Evolutionary conservation across 2,329 filamentous ascomycete species (phyloP), one percentile per base, ranked within the genome.

Genomic region (Cercospora janseana): DNA sequence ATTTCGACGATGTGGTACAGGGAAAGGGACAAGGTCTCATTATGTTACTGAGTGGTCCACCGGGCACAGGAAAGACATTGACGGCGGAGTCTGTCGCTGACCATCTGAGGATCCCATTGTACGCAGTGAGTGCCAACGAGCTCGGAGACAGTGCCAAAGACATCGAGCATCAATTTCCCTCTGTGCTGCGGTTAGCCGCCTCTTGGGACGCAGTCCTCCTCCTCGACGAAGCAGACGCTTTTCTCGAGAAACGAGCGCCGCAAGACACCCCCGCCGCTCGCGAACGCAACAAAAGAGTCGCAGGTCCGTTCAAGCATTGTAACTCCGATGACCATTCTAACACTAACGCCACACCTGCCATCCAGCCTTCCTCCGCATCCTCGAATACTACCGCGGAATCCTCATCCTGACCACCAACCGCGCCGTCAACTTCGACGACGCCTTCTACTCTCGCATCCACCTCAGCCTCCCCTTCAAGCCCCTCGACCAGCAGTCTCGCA

Each of bases 401-500:
- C 60, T 72, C 13, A 67, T 72, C 50, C 59, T 72, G 6, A 73
- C 69, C 3, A 69, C 66, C 1, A 72, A 72, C 46, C 63, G 66
- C 7, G 58, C 66, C 9, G 58, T 62, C 5, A 50, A 63, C 12
- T 67, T 72, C 55, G 69, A 73, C 50, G 61, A 67, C 21, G 66
- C 63, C 13, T 66, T 71, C 51, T 53, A 65, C 2, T 67, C 63
- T 13, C 57, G 65, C 8, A 67, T 70, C 13, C 62, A 70, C 54
- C 47, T 69, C 6, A 60, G 51, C n/a, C 43, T 70, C 16, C 31
- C 46, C 15, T 56, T 51, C 41, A 46, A 51, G 13, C 21, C 50
- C 6, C 48, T 56, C 5, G 53, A 56, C 21, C 42, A 48, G 24
- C 32, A 40, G 8, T 53, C 35, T 13, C 43, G 54, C 4, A 48